These are phyloP conservation scores for Globisporangium viniferum DNA, from an alignment of 352 stramenopile genomes.

Conservation along the genomic window DNA sequence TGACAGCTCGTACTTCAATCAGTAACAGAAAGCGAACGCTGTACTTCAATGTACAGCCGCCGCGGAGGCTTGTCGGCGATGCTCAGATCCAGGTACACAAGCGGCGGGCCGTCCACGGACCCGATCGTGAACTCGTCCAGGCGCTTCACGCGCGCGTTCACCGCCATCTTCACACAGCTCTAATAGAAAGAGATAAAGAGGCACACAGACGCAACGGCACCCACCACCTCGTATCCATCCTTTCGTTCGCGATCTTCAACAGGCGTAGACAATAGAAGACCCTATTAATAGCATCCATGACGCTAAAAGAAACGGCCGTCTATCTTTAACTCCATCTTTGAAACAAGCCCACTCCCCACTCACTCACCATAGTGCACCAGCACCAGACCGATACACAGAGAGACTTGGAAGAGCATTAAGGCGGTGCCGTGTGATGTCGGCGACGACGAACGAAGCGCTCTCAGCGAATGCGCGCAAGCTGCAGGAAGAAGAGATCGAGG, in stretches of 20 bases:
- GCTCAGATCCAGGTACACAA: constrained; percentile 67
- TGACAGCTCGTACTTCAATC: too few species aligned
- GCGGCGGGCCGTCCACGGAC: constrained; percentile 27
- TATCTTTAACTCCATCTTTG: background rate
- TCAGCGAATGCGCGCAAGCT: constrained; percentile 51
- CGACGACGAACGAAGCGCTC: constrained; percentile 15
- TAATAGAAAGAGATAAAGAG: background rate
- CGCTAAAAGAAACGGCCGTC: background rate
- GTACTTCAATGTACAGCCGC: constrained; percentile 65
- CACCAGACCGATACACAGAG: background rate
- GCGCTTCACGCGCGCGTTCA: constrained; percentile 41
- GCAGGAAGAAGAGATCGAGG: constrained; percentile 62
- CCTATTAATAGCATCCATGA: background rate
- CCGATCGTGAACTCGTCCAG: constrained; percentile 47
- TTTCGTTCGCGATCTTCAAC: background rate
- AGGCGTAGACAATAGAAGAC: background rate
- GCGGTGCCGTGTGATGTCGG: background rate
- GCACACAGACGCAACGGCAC: background rate
- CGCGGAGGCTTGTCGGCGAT: constrained; percentile 48
- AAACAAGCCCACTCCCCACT: too few species aligned
- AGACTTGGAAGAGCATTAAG: background rate
- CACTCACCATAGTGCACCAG: background rate
- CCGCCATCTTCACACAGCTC: constrained; percentile 28
- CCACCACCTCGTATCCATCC: background rate
- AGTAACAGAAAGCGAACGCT: too few species aligned